phyloP scores from a whole-genome alignment of 768 basidiomycete genomes.

The Pisolithus microcarpus region DNA sequence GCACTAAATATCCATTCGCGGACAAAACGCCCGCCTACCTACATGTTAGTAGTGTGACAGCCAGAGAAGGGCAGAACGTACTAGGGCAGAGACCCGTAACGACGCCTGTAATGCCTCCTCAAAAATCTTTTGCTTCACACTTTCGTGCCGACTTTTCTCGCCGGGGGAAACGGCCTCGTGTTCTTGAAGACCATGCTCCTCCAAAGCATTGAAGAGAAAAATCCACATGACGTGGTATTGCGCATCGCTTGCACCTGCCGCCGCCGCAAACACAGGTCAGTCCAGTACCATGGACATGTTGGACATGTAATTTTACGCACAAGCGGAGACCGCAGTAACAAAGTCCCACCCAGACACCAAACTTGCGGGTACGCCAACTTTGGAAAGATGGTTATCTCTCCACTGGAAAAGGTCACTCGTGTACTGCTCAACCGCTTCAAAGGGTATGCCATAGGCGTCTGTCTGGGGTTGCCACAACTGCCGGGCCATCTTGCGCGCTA shows the following conservation, averaged over 20 bases:
- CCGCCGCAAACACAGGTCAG: neutral
- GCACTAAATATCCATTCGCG: slow-evolving; percentile 79
- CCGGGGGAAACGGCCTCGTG: slow-evolving; percentile 24
- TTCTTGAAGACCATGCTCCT: slow-evolving; percentile 80
- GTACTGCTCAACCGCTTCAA: slow-evolving; percentile 53
- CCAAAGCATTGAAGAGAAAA: slow-evolving; percentile 70
- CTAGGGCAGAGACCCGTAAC: slow-evolving; percentile 81
- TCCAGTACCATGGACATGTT: neutral
- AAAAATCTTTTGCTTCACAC: slow-evolving; percentile 58
- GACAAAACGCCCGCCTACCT: slow-evolving; percentile 71
- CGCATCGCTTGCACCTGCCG: slow-evolving; percentile 70
- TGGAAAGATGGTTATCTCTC: slow-evolving; percentile 67
- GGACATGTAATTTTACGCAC: slow-evolving; percentile 26
- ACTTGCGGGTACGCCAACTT: slow-evolving; percentile 81
- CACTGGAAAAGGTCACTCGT: slow-evolving; percentile 56
- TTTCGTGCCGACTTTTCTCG: slow-evolving; percentile 55
- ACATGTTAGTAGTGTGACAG: neutral
- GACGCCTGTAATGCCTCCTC: slow-evolving; percentile 84
- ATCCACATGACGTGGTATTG: slow-evolving; percentile 94
- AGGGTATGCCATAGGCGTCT: slow-evolving; percentile 70
- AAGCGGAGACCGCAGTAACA: slow-evolving; percentile 62
- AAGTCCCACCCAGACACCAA: slow-evolving; percentile 89
- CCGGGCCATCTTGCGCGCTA: slow-evolving; percentile 74
- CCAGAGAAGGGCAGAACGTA: slow-evolving; percentile 27
- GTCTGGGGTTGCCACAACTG: slow-evolving; percentile 75